A percentile compares a stretch with the other conserved stretches of the same genome.
Conservation (phyloP, 495 filamentous ascomycete genomes). For the Penicillium ochrochloron region DNA sequence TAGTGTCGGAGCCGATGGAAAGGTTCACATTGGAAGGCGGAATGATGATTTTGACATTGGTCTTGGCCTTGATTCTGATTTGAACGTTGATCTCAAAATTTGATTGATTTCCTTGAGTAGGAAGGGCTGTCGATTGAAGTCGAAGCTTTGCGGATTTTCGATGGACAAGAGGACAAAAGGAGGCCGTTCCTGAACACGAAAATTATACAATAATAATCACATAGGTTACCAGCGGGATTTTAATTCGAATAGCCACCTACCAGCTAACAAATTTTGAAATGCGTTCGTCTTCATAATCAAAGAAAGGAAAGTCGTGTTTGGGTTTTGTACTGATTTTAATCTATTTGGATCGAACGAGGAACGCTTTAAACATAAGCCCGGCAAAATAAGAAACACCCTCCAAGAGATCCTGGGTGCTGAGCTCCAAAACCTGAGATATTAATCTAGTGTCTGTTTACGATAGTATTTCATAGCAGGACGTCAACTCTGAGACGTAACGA, state of each 20-base stretch:
- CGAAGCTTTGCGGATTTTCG: not conserved
- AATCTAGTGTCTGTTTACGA: too few species aligned
- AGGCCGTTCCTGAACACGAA: not conserved
- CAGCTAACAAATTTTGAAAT: not conserved
- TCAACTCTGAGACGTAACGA: too few species aligned
- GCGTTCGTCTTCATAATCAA: not conserved
- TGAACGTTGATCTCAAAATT: not conserved
- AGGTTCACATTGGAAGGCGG: not conserved
- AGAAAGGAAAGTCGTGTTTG: not conserved
- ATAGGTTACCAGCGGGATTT: not conserved
- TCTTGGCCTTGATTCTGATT: not conserved
- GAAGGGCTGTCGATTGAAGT: not conserved
- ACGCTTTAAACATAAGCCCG: too few species aligned
- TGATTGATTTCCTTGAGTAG: not conserved
- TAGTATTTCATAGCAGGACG: too few species aligned
- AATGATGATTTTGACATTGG: not conserved
- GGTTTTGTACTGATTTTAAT: too few species aligned
- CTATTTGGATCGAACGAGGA: too few species aligned
- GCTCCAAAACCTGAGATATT: too few species aligned
- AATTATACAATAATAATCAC: not conserved
- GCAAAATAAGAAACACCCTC: too few species aligned
- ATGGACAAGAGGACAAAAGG: not conserved
- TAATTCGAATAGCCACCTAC: not conserved
- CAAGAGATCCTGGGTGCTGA: too few species aligned
- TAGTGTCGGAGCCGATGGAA: not conserved